phyloP scores from a whole-genome alignment of 805 yeast species.

The Wickerhamomyces pijperi region DNA sequence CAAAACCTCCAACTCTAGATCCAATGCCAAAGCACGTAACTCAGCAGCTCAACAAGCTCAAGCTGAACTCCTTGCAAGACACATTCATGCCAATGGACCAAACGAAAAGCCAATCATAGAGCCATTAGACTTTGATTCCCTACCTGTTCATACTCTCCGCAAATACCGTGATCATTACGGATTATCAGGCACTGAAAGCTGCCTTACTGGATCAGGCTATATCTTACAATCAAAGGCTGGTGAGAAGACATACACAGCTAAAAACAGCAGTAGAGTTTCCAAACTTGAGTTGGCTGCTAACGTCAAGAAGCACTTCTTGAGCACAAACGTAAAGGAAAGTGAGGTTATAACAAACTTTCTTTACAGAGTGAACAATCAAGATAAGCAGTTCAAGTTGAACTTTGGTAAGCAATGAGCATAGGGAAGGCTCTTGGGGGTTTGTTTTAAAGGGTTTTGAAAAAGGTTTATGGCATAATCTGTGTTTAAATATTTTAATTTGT shows the following conservation, averaged over 20 bases:
- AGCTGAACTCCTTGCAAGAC: constrained; percentile 54
- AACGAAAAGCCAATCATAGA: constrained; percentile 36
- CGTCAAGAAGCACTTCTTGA: constrained; percentile 58
- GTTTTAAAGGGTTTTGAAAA: too few relatives aligned
- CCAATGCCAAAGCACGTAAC: constrained; percentile 47
- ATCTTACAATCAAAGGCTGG: constrained; percentile 66
- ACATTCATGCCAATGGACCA: constrained; percentile 68
- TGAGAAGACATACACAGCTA: constrained; percentile 42
- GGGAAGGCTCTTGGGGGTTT: too few relatives aligned
- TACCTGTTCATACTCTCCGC: constrained; percentile 55
- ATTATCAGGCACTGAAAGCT: constrained; percentile 39
- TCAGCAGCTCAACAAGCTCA: constrained; percentile 60
- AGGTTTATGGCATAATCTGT: too few relatives aligned
- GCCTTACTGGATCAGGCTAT: constrained; percentile 59
- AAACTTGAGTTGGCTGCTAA: constrained; percentile 49
- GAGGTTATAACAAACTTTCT: constrained; percentile 84
- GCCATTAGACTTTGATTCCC: constrained; percentile 59
- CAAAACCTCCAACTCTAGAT: constrained; percentile 22
- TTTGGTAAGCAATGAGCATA: constrained; percentile 10
- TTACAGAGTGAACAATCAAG: constrained; percentile 72
- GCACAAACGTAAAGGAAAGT: constrained; percentile 56
- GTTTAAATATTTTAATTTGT: too few relatives aligned
- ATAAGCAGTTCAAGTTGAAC: constrained; percentile 30
- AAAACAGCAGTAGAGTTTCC: constrained; percentile 32
- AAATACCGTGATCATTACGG: constrained; percentile 54